Evolutionary conservation across 495 filamentous ascomycete genomes (phyloP), one percentile per base, ranked within the genome.

Genomic region (Podospora australis): DNA sequence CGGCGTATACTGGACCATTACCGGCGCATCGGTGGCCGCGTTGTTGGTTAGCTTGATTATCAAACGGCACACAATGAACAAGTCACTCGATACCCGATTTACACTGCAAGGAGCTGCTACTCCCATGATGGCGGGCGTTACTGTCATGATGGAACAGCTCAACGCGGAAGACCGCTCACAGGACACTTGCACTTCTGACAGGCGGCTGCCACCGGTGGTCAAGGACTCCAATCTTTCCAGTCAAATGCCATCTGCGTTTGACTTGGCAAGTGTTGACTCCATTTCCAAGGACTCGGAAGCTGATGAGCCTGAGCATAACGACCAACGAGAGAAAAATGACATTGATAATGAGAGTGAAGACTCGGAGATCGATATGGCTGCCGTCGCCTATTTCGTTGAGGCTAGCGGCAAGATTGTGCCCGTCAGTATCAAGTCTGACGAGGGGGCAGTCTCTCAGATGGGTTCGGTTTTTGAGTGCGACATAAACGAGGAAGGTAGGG

Each of bases 1-100:
- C 13, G 59, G 56, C 8, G 59, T 64, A 6, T 59, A 48, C 46
- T 62, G 58, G 59, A 52, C 48, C 13, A 54, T 62, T 7, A 53
- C 54, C 1, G 59, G 45, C 9, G 44, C 48, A 2, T 44, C 56
- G 6, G 26, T 48, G 11, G 51, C 43, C 10, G 52, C 53, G 4
- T 56, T 65, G 11, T 3, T 57, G 8, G 40, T 57, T 35, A 48
- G 52, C 34, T 34, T 62, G 2, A n/a, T 48, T 14, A 56, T 64
- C 39, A 52, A 51, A 36, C 47, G 40, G 1, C 49, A 59, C 40
- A 55, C 43, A 53, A 59, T 64, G 58, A 51, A 64, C 46, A 64
- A 64, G 49, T 20, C 44, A 10, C 53, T 61, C n/a, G 52, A 40
- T 6, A 46, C 60, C 42, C 52, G 59, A 25, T 63, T 61, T 23